Evolutionary conservation across 805 yeast genomes (phyloP).

Genomic region (Lipomyces japonicus): DNA sequence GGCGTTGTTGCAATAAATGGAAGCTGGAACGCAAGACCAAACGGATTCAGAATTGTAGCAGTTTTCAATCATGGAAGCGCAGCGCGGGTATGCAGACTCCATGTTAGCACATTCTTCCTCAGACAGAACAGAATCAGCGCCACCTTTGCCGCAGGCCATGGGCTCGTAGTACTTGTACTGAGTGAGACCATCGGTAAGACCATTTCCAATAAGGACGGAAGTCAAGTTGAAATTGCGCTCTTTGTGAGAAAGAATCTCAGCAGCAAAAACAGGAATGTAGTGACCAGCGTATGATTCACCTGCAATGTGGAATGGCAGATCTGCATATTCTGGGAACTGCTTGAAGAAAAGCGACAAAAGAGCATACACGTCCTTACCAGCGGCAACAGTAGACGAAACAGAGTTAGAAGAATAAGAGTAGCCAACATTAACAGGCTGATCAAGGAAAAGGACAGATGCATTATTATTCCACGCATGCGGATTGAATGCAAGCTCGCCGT

Average conservation of each 20-base stretch:
- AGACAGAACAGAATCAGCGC: constrained; percentile 67
- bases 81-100: constrained; percentile 67
- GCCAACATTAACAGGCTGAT: constrained; percentile 93
- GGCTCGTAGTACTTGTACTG: constrained; percentile 81
- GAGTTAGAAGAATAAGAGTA: constrained; percentile 69
- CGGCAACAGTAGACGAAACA: constrained; percentile 69
- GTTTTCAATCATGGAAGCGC: constrained; percentile 66
- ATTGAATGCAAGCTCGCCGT: constrained; percentile 66
- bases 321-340: constrained; percentile 68
- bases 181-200: constrained; percentile 77
- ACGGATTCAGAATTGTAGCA: constrained; percentile 75
- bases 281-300: constrained; percentile 96
- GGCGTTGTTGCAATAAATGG: constrained; percentile 80
- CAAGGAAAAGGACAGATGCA: constrained; percentile 86
- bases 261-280: constrained; percentile 79
- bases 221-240: constrained; percentile 58
- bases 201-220: constrained; percentile 87
- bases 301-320: constrained; percentile 64
- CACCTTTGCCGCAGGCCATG: constrained; percentile 93
- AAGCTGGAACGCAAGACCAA: constrained; percentile 88
- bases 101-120: constrained; percentile 77
- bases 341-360: constrained; percentile 80
- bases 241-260: constrained; percentile 46
- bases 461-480: constrained; percentile 88
- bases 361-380: constrained; percentile 82